Evolutionary conservation across 2,329 filamentous ascomycete species (phyloP).

Genomic region (Coniochaeta sp.): DNA sequence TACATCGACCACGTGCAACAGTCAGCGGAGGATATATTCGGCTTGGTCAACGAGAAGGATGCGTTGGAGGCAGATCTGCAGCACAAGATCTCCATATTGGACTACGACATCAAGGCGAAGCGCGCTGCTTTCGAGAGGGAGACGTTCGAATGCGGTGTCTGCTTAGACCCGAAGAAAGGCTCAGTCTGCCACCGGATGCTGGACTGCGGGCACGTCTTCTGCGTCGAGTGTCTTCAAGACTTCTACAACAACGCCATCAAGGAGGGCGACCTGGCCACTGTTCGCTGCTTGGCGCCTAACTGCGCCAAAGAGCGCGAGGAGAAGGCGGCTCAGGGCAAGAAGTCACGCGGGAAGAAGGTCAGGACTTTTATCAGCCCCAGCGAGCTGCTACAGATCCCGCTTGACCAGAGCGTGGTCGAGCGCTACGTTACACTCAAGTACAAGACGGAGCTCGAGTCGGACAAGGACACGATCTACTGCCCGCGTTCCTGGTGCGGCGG

Average conservation of each 20-base stretch:
- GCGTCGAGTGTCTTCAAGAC: slow-evolving; percentile 75
- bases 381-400: slow-evolving; percentile 72
- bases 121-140: slow-evolving; percentile 70
- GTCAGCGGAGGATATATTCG: slow-evolving; percentile 54
- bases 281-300: slow-evolving; percentile 73
- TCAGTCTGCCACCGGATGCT: slow-evolving; percentile 71
- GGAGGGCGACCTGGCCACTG: slow-evolving; percentile 71
- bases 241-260: slow-evolving; percentile 86
- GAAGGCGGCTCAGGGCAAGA: slow-evolving; percentile 32
- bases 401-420: slow-evolving; percentile 65
- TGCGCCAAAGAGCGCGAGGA: slow-evolving; percentile 60
- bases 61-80: slow-evolving; percentile 45
- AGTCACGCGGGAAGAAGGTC: slow-evolving; percentile 41
- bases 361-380: slow-evolving; percentile 70
- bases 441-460: slow-evolving; percentile 85
- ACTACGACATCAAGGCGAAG: slow-evolving; percentile 70
- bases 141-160: slow-evolving; percentile 84
- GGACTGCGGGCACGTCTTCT: slow-evolving; percentile 88
- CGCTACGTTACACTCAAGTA: slow-evolving; percentile 87
- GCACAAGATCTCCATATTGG: slow-evolving; percentile 65
- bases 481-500: slow-evolving; percentile 90
- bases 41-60: slow-evolving; percentile 40
- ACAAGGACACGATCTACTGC: slow-evolving; percentile 89
- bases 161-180: slow-evolving; percentile 91
- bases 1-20: slow-evolving; percentile 59